phyloP scores from a whole-genome alignment of 2,329 filamentous ascomycete species.

The Diplodia seriata region DNA sequence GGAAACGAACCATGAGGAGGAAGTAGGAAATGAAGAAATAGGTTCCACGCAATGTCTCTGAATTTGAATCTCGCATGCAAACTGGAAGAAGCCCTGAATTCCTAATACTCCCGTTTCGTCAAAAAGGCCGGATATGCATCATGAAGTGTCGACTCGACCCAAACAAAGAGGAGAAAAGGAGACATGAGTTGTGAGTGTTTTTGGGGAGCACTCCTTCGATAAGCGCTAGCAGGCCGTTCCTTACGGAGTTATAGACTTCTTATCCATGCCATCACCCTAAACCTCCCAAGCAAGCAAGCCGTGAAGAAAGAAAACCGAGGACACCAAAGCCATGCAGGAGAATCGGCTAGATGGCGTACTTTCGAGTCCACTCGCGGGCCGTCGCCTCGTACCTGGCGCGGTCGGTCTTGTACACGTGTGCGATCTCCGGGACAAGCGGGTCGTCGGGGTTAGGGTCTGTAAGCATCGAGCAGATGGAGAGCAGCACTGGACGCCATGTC shows the following conservation, averaged over 20 bases:
- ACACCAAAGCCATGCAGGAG: conserved; percentile 33
- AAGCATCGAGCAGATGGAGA: conserved; percentile 99
- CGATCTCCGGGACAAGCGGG: conserved; percentile 97
- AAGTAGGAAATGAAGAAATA: conserved; percentile 3
- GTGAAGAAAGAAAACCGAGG: conserved; percentile 30
- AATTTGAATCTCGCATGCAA: conserved; percentile 34
- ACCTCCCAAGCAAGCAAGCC: conserved; percentile 33
- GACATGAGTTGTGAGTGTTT: conserved; percentile 36
- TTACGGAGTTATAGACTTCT: conserved; percentile 31
- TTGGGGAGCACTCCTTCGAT: conserved; percentile 37
- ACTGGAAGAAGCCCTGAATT: conserved; percentile 33
- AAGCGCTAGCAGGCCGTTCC: conserved; percentile 22
- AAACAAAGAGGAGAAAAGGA: conserved; percentile 33
- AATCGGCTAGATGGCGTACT: conserved; percentile 84
- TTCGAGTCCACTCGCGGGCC: conserved; percentile 97
- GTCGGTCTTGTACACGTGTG: conserved; percentile 99
- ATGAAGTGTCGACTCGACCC: conserved; percentile 34
- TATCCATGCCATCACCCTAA: conserved; percentile 33
- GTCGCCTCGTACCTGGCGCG: conserved; percentile 94
- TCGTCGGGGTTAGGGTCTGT: conserved; percentile 99
- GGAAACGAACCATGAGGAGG: not conserved
- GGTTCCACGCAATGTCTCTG: conserved; percentile 27
- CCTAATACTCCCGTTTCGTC: conserved; percentile 34
- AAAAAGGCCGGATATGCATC: conserved; percentile 42
- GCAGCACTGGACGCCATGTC: conserved; percentile 69